Percentiles rank a stretch among this genome's conserved stretches.
Conservation (phyloP, 345 rosid genomes). For the Salix koriyanagi region DNA sequence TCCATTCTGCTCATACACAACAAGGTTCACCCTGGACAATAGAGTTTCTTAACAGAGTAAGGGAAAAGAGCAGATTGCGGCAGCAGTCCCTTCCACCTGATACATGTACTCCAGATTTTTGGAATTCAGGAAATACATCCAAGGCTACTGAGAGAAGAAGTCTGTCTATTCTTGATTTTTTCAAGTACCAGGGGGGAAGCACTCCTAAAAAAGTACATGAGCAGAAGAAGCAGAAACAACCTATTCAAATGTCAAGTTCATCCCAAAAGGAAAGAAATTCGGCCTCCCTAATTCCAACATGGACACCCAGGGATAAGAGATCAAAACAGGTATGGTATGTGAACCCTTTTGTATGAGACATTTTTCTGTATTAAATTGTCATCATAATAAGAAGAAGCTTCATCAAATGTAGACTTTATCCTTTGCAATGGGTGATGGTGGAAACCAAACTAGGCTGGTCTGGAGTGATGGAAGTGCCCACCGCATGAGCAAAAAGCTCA, state of each 20-base stretch:
- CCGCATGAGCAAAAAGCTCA: conserved; percentile 26
- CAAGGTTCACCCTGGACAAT: conserved; percentile 88
- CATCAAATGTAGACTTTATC: conserved; percentile 53
- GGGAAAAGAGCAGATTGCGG: conserved; percentile 68
- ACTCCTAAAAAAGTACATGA: conserved; percentile 33
- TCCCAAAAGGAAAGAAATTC: conserved; percentile 32
- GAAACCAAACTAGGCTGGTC: conserved; percentile 71
- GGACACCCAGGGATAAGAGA: conserved; percentile 75
- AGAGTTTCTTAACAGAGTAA: conserved; percentile 77
- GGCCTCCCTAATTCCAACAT: conserved; percentile 35
- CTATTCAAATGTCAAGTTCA: conserved; percentile 34
- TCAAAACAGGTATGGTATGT: conserved; percentile 53
- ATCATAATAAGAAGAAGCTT: background rate
- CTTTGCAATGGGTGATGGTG: conserved; percentile 44
- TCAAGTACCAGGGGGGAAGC: conserved; percentile 71
- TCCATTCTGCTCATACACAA: conserved; percentile 44
- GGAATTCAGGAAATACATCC: conserved; percentile 30
- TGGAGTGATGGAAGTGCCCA: conserved; percentile 52
- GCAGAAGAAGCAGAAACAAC: conserved; percentile 56
- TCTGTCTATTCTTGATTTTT: conserved; percentile 74
- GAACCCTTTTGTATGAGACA: background rate
- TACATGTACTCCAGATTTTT: conserved; percentile 35
- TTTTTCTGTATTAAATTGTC: background rate
- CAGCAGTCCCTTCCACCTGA: conserved; percentile 54
- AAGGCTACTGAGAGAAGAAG: conserved; percentile 59